Base-by-base conservation (phyloP, 2,329 filamentous ascomycete genomes). In the Cadophora sp. region DNA sequence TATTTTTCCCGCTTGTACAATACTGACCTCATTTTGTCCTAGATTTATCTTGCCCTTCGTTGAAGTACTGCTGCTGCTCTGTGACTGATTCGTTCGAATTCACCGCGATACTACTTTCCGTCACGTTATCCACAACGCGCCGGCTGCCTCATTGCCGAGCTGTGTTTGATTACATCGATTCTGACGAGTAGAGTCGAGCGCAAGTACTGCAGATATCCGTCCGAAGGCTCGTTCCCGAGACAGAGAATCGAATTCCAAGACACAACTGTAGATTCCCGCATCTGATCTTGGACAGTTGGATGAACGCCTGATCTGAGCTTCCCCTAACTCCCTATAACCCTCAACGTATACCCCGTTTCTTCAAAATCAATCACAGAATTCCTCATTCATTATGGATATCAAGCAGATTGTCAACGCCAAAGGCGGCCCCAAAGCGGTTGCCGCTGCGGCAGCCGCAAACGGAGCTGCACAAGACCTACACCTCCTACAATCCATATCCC, bases 351-450 rank as follows among this genome's bases (percentile, higher is more conserved):
- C 53, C 47, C 13, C 60, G 13, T 43, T 50, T 33, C 43, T 61
- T 43, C 36, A 30, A 41, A 65, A 43, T 39, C 48, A n/a, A 22
- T 62, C 59, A 43, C 43, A 48, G 62, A 13, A 18, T n/a, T 59
- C 36, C 36, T 51, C 55, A 56, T 59, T 55, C 64, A 71, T 59
- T 43, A 78, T 78, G 77, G 77, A 78, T 55, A 78, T 78, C 68
- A 78, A 77, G 61, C 73, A 78, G 60, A 78, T 78, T 39, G 76
- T 78, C 43, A 78, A 78, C 68, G 72, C 75, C 7, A 78, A 78
- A 68, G 75, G 74, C 70, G 20, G 71, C 71, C 47, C 61, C 48
- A 66, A 67, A 14, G 75, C 72, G 14, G 75, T 74, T 30, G 73
- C 73, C 4, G 73, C 71, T 16, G 72, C 69, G 20, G 73, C 72